These are phyloP conservation scores for Aspergillus biplanus DNA, from an alignment of 495 filamentous ascomycete genomes.

Conservation along the genomic window DNA sequence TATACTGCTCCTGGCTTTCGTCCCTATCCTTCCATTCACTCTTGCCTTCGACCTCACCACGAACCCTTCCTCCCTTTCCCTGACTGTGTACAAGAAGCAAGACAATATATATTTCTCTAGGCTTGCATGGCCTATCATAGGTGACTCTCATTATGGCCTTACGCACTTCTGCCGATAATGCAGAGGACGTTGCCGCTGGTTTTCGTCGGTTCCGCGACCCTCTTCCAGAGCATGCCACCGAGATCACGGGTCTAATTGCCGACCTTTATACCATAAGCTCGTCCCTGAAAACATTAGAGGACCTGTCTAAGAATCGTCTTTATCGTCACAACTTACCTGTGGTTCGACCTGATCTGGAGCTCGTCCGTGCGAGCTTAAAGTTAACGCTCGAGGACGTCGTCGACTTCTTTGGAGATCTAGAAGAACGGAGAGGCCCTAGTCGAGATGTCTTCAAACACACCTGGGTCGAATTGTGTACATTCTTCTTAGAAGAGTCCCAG, in stretches of 20 bases:
- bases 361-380: slow-evolving; percentile 50
- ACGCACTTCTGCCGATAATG: slow-evolving; percentile 51
- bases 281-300: slow-evolving; percentile 50
- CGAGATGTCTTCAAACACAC: slow-evolving; percentile 47
- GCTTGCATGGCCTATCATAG: slow-evolving; percentile 24
- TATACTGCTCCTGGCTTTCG: not conserved
- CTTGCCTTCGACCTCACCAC: not conserved
- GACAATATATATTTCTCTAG: slow-evolving; percentile 11
- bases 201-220: slow-evolving; percentile 54
- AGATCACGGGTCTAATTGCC: slow-evolving; percentile 58
- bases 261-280: slow-evolving; percentile 59
- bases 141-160: slow-evolving; percentile 44
- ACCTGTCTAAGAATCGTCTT: slow-evolving; percentile 34
- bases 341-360: slow-evolving; percentile 48
- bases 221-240: slow-evolving; percentile 55
- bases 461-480: slow-evolving; percentile 55
- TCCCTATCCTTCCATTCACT: not conserved
- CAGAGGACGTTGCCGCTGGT: slow-evolving; percentile 57
- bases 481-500: slow-evolving; percentile 56
- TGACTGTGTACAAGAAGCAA: slow-evolving; percentile 6
- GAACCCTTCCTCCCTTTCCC: not conserved
- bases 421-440: slow-evolving; percentile 36
- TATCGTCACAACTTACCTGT: slow-evolving; percentile 38
- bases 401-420: slow-evolving; percentile 53
- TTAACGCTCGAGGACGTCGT: slow-evolving; percentile 58